Evolutionary conservation across 2,329 filamentous ascomycete genomes (phyloP).

Genomic region (Elsinoe perseae): DNA sequence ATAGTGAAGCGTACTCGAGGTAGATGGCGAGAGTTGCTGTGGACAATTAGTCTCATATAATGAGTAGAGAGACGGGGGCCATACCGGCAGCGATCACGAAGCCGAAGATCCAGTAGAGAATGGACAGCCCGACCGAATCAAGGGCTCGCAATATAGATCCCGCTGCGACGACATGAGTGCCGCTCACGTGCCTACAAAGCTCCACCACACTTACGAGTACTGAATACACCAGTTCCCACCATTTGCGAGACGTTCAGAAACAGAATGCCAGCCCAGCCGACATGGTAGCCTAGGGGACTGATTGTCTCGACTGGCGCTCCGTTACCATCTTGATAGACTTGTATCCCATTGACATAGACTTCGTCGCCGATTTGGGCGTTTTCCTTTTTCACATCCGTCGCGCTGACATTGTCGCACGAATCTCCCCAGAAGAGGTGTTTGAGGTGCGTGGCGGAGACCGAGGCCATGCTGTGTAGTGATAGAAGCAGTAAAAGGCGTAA

Average conservation of each 20-base stretch:
- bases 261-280: conserved; percentile 35
- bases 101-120: conserved; percentile 58
- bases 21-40: conserved; percentile 51
- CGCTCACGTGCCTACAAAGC: not conserved
- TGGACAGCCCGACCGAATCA: conserved; percentile 54
- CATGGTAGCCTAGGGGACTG: conserved; percentile 54
- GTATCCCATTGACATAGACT: not conserved
- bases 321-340: conserved; percentile 50
- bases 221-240: conserved; percentile 51
- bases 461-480: not conserved
- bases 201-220: not conserved
- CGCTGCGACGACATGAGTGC: conserved; percentile 33
- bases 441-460: not conserved
- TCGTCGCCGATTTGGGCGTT: not conserved
- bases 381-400: not conserved
- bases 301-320: conserved; percentile 54
- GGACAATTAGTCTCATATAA: conserved; percentile 27
- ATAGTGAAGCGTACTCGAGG: conserved; percentile 57
- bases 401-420: not conserved
- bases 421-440: not conserved
- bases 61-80: not conserved
- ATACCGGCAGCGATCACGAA: conserved; percentile 40
- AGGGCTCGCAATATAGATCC: conserved; percentile 50
- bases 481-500: not conserved
- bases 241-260: conserved; percentile 53